These are phyloP conservation scores for Picochlorum sp. DNA, from an alignment of 139 green algal genomes.

Conservation along the genomic window DNA sequence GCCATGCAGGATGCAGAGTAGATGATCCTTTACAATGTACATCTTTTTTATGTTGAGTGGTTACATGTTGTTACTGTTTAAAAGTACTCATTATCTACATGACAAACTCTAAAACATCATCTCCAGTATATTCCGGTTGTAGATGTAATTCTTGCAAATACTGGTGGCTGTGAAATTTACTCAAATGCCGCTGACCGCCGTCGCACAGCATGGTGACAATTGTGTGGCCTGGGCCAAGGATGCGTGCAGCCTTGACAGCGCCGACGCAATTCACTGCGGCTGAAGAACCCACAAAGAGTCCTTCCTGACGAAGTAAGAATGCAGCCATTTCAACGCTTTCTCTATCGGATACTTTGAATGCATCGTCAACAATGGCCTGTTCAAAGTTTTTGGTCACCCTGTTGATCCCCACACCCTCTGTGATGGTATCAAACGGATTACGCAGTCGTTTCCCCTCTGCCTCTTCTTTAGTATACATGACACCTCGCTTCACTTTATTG, in stretches of 20 bases:
- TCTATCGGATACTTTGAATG: conserved; percentile 67
- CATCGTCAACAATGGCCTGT: conserved; percentile 57
- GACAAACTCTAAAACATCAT: conserved; percentile 27
- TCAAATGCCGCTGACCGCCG: conserved; percentile 74
- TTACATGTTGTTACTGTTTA: too few species aligned
- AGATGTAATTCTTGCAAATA: conserved; percentile 57
- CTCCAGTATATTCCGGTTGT: conserved; percentile 14
- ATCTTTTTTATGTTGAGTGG: background rate
- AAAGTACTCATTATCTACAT: background rate
- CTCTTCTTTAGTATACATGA: conserved; percentile 75
- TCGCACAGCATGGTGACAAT: conserved; percentile 92
- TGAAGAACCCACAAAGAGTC: conserved; percentile 81
- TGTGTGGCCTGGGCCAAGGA: conserved; percentile 69
- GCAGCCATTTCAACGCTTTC: conserved; percentile 74
- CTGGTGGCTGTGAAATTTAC: conserved; percentile 75
- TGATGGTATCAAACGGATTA: conserved; percentile 92
- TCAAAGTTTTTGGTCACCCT: conserved; percentile 86
- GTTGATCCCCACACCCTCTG: conserved; percentile 89
- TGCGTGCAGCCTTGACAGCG: conserved; percentile 74
- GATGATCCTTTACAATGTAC: background rate
- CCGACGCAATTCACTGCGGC: conserved; percentile 85
- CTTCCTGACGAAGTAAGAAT: conserved; percentile 81
- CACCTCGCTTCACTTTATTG: conserved; percentile 73
- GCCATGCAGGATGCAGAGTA: background rate
- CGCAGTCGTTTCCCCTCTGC: conserved; percentile 80